phyloP scores from a whole-genome alignment of 768 basidiomycete genomes.

The Hypsizygus marmoreus region DNA sequence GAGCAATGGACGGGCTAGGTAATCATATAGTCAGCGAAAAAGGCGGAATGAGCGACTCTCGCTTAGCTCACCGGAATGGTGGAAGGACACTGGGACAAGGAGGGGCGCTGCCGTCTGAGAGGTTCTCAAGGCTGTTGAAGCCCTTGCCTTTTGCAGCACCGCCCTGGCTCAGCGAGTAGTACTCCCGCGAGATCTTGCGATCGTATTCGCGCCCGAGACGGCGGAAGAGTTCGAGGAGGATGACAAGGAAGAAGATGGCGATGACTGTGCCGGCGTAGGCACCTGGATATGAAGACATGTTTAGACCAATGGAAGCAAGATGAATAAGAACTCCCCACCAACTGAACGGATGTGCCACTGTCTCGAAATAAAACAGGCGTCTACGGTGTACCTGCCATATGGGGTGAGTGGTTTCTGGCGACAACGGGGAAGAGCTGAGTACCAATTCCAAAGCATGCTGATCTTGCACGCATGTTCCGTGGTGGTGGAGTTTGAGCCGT shows the following conservation, averaged over 20 bases:
- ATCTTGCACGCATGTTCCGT: background rate
- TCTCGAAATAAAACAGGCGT: background rate
- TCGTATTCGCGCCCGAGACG: slow-evolving; percentile 4
- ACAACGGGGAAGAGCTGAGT: background rate
- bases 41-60: background rate
- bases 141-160: background rate
- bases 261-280: slow-evolving; percentile 1
- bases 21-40: background rate
- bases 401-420: background rate
- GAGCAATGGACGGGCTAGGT: background rate
- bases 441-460: slow-evolving; percentile 6
- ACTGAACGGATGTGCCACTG: slow-evolving; percentile 6
- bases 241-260: background rate
- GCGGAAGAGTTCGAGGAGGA: slow-evolving; percentile 1
- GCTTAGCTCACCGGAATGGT: slow-evolving; percentile 2
- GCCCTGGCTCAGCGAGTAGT: background rate
- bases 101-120: background rate
- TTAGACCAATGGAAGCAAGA: background rate
- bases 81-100: background rate
- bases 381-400: background rate
- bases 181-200: slow-evolving; percentile 1
- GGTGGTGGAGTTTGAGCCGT: background rate
- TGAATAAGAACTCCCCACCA: background rate
- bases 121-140: background rate
- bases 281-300: background rate